Evolutionary conservation across 345 rosid genomes (phyloP), one percentile per base, ranked within the genome.

Genomic region (Pistacia atlantica): DNA sequence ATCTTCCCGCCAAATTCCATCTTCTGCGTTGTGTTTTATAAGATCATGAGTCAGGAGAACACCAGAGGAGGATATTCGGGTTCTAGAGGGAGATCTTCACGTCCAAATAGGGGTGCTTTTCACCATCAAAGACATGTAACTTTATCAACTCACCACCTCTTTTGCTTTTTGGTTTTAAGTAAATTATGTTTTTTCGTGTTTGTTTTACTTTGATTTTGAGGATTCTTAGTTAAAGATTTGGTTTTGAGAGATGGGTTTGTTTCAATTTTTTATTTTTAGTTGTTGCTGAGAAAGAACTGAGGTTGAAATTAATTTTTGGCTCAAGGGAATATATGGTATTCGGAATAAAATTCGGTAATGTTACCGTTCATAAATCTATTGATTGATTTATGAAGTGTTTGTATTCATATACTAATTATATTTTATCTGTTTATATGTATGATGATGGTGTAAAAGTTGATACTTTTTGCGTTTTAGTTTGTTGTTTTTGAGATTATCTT

Each of bases 41-140:
- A 38, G 54, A 72, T 73, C 68, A 84, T 87, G 87, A 71, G 69
- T 70, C 71, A 45, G 66, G 6, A 52, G 22, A 11, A 74, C 49
- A 42, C 33, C 9, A 63, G 78, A 56, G 71, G 69, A 46, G 59
- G 37, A 42, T 52, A 28, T 55, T 2, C 49, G 5, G 65, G 66
- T 72, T 65, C 69, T 28, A 9, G 80, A 18, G 79, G 84, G 0
- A 73, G 82, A 67, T 63, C 68, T 17, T 49, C 61, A 46, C 67
- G 63, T 33, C 11, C 77, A 10, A 46, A 56, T 28, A 52, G 33
- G 20, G 35, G 1, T 46, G 4, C 0, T 65, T 13, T 55, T 66
- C 77, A 80, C 51, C 55, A 11, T 10, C 61, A 42, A 42, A 69
- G 35, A 16, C 77, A 52, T 68, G 86, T 86, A 83, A 74, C 57